Evolutionary conservation across 2,329 filamentous ascomycete genomes (phyloP).

Genomic region (Tricladium varicosporioides): DNA sequence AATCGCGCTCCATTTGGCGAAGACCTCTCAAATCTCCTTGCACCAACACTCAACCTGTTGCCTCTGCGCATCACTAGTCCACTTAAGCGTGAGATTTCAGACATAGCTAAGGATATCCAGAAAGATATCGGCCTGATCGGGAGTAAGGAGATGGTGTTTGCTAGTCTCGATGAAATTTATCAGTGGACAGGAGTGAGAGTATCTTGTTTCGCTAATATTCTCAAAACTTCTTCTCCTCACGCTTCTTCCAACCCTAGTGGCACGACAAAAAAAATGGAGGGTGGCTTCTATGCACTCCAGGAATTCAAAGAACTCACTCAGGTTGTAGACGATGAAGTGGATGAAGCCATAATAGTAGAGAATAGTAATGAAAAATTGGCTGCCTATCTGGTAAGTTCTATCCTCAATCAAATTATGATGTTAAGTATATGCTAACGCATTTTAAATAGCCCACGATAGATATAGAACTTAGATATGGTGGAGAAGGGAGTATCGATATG

Average conservation of each 20-base stretch:
- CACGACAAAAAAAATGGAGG: too few species aligned
- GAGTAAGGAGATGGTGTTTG: slow-evolving; percentile 50
- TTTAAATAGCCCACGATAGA: slow-evolving; percentile 29
- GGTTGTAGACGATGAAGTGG: slow-evolving; percentile 8
- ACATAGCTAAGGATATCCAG: slow-evolving; percentile 62
- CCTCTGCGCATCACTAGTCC: slow-evolving; percentile 59
- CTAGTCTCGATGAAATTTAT: slow-evolving; percentile 68
- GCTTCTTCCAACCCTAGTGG: too few species aligned
- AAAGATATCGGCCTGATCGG: slow-evolving; percentile 63
- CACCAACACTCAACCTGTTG: slow-evolving; percentile 77
- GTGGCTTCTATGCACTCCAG: not conserved
- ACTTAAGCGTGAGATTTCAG: slow-evolving; percentile 37
- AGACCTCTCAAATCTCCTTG: slow-evolving; percentile 47
- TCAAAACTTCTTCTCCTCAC: slow-evolving; percentile 42
- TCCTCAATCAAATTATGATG: too few species aligned
- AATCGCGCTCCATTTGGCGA: slow-evolving; percentile 61
- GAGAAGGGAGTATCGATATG: slow-evolving; percentile 25
- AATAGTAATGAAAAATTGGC: slow-evolving; percentile 6
- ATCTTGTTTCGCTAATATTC: slow-evolving; percentile 78
- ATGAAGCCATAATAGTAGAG: not conserved
- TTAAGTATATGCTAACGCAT: too few species aligned
- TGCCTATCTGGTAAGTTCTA: slow-evolving; percentile 26
- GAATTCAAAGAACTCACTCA: slow-evolving; percentile 11
- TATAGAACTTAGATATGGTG: slow-evolving; percentile 31
- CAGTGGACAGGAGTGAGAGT: slow-evolving; percentile 72